Evolutionary conservation across 2,329 filamentous ascomycete genomes (phyloP).

Genomic region (Aschersonia sp.): DNA sequence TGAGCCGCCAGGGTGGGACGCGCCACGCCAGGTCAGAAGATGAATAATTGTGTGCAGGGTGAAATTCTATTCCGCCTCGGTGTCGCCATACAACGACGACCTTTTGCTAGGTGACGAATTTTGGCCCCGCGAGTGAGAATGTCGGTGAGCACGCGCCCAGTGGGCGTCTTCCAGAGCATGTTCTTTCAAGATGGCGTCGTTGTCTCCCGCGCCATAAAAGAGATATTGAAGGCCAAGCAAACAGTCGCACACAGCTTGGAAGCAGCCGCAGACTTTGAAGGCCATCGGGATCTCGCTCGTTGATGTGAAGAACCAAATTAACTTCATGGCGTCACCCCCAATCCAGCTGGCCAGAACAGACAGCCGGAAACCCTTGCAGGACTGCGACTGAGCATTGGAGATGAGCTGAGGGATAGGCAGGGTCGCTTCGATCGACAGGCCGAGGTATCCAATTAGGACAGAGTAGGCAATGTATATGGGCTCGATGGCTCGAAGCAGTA

Average conservation of each 20-base stretch:
- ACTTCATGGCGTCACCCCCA: slow-evolving; percentile 70
- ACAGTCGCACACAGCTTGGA: slow-evolving; percentile 64
- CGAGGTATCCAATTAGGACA: slow-evolving; percentile 54
- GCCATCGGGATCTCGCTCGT: slow-evolving; percentile 56
- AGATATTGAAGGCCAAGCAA: slow-evolving; percentile 63
- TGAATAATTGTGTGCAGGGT: neutral
- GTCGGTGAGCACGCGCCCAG: slow-evolving; percentile 15
- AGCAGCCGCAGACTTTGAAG: slow-evolving; percentile 71
- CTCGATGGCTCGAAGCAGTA: slow-evolving; percentile 47
- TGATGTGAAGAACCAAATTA: slow-evolving; percentile 71
- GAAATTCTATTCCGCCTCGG: slow-evolving; percentile 12
- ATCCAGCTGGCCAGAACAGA: slow-evolving; percentile 69
- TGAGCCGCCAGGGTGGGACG: no score
- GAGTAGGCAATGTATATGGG: slow-evolving; percentile 52
- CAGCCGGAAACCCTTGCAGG: slow-evolving; percentile 64
- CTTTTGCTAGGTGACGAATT: slow-evolving; percentile 25
- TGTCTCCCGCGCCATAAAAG: slow-evolving; percentile 45
- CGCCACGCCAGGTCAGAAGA: neutral
- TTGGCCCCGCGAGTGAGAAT: slow-evolving; percentile 7
- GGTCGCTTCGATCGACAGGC: slow-evolving; percentile 66
- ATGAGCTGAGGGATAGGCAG: slow-evolving; percentile 68
- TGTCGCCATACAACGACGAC: slow-evolving; percentile 21
- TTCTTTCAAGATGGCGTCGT: slow-evolving; percentile 18
- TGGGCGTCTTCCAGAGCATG: slow-evolving; percentile 19
- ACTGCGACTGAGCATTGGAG: slow-evolving; percentile 51